Evolutionary conservation across 2,329 filamentous ascomycete genomes (phyloP), one percentile per base, ranked within the genome.

Genomic region (Penicillium sp.): DNA sequence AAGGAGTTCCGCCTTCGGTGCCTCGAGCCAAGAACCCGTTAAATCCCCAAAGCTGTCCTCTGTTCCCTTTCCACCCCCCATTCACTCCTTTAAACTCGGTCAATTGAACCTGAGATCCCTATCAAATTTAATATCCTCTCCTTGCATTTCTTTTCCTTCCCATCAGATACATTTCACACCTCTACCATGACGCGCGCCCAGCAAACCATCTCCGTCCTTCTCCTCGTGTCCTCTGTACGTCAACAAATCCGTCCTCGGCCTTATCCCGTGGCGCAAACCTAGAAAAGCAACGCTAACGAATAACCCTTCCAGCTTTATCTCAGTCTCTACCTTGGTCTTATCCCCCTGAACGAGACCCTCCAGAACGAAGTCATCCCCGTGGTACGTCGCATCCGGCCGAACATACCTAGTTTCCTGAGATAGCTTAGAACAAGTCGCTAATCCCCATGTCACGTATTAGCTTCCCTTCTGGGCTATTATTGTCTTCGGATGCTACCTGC

Each of bases 401-500:
- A 26, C 35, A 37, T 52, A 35, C 37, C 10, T 23, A 2, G 43
- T 45, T 27, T 47, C 33, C 25, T 29, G 27, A 39, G 23, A 31
- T 27, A 46, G 16, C 33, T 29, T 29, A 23, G 54, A 16, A 50
- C 23, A 50, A 33, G n/a, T 25, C 45, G n/a, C 33, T 42, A 16
- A 23, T 45, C 29, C n/a, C 44, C 21, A 6, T 48, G 10, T 19
- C 43, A 13, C n/a, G 7, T 23, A 19, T 39, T 66, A 97, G 93
- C 85, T 98, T 48, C 95, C 95, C 55, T 91, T 97, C 81, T 99
- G 93, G 90, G 87, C 86, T 47, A 82, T 98, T 67, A 90, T 99
- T 65, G 88, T 90, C 23, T 93, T 98, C 72, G 95, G 93, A 77
- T 90, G 93, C 62, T 93, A 92, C 78, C 88, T 99, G 21, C 88